Evolutionary conservation across 2,329 filamentous ascomycete genomes (phyloP).

Genomic region (Botrytis aclada): DNA sequence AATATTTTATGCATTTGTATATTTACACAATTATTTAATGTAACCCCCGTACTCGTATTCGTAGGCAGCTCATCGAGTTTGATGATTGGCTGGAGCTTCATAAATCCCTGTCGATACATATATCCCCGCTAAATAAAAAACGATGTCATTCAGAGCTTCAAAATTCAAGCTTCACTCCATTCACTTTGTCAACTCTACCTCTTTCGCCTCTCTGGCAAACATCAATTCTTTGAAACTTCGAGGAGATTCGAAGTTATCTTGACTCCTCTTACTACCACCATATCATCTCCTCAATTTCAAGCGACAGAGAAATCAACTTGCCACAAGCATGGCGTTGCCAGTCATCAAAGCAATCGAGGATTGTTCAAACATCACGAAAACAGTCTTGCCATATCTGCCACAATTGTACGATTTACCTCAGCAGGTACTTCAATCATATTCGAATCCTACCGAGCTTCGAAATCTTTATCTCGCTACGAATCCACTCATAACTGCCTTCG

Average conservation of each 20-base stretch:
- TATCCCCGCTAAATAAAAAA: background rate
- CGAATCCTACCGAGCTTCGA: constrained; percentile 59
- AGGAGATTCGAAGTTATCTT: background rate
- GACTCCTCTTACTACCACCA: too few relatives aligned
- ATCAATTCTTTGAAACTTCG: background rate
- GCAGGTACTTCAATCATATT: constrained; percentile 57
- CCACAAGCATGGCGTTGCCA: constrained; percentile 60
- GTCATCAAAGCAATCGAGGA: constrained; percentile 67
- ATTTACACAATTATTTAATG: background rate
- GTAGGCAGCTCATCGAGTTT: background rate
- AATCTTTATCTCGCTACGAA: constrained; percentile 81
- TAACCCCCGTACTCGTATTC: too few relatives aligned
- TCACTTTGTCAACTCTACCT: background rate
- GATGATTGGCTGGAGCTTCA: background rate
- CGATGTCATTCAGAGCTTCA: constrained; percentile 1
- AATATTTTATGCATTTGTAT: background rate
- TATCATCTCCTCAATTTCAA: background rate
- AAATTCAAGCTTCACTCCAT: background rate
- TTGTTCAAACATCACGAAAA: constrained; percentile 71
- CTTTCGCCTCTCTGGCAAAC: background rate
- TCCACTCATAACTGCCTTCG: constrained; percentile 73
- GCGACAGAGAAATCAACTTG: background rate
- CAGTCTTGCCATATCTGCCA: constrained; percentile 70
- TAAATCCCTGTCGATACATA: background rate
- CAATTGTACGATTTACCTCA: constrained; percentile 69